A percentile compares a stretch with the other conserved stretches of the same genome.
phyloP scores from a whole-genome alignment of 345 rosid genomes.

The Lepidium africanum region DNA sequence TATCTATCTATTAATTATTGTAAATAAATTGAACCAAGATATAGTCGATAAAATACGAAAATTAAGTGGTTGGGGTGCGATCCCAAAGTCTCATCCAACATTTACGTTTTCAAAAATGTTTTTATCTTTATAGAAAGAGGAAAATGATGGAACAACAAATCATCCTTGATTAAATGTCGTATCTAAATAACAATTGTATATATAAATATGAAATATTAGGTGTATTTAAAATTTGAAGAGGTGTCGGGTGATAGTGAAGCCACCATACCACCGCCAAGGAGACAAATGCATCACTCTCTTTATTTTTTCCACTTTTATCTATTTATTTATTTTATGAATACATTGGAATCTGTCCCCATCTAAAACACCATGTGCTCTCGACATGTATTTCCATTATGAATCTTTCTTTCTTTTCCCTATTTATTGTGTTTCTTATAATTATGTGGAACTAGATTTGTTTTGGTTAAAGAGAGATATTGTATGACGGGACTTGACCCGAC shows the following conservation, averaged over 20 bases:
- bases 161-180: constrained; percentile 17
- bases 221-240: constrained; percentile 5
- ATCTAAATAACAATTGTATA: background rate
- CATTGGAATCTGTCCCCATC: constrained; percentile 18
- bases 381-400: constrained; percentile 22
- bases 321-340: background rate
- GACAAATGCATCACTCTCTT: constrained; percentile 16
- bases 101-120: constrained; percentile 18
- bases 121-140: background rate
- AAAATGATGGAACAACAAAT: constrained; percentile 9
- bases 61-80: background rate
- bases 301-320: background rate
- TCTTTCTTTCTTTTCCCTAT: background rate
- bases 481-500: background rate
- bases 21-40: background rate
- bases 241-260: constrained; percentile 30
- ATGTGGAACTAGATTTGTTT: background rate
- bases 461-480: background rate
- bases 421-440: background rate
- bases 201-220: background rate
- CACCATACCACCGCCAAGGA: constrained; percentile 36
- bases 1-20: background rate
- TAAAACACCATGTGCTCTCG: constrained; percentile 24
- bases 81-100: constrained; percentile 13
- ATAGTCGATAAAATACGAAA: background rate